A percentile compares a stretch with the other conserved stretches of the same genome.
phyloP scores from a whole-genome alignment of 345 rosid species.

The Hypericum androsaemum region DNA sequence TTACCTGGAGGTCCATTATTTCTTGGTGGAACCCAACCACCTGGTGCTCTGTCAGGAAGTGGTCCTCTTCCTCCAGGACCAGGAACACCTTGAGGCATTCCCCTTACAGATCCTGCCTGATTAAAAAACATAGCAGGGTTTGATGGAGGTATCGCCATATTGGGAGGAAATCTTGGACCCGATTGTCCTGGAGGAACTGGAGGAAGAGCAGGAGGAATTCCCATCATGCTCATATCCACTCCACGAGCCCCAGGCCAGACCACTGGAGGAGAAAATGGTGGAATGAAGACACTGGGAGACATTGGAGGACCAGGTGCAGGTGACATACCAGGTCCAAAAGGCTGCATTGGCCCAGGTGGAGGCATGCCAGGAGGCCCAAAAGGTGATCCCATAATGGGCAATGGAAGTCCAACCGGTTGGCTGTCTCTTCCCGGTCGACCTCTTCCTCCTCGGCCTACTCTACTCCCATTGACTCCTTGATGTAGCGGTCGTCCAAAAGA shows the following conservation, averaged over 20 bases:
- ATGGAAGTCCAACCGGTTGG: slow-evolving; percentile 62
- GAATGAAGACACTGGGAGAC: slow-evolving; percentile 66
- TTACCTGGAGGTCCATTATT: slow-evolving; percentile 64
- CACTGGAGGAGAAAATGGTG: slow-evolving; percentile 68
- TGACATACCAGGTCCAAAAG: slow-evolving; percentile 72
- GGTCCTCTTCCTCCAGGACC: slow-evolving; percentile 64
- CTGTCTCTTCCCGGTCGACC: slow-evolving; percentile 85
- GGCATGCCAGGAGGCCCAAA: slow-evolving; percentile 90
- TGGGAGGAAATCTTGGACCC: slow-evolving; percentile 69
- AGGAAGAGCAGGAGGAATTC: slow-evolving; percentile 70
- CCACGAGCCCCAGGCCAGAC: slow-evolving; percentile 93
- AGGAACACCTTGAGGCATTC: slow-evolving; percentile 50
- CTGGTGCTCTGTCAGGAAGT: slow-evolving; percentile 55
- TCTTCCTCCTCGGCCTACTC: slow-evolving; percentile 76
- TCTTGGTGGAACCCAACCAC: slow-evolving; percentile 83
- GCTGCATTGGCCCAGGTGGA: slow-evolving; percentile 81
- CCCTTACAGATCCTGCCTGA: slow-evolving; percentile 80
- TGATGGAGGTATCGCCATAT: slow-evolving; percentile 42
- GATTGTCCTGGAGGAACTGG: slow-evolving; percentile 80
- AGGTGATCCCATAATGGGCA: slow-evolving; percentile 83
- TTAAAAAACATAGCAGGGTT: slow-evolving; percentile 70
- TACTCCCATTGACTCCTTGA: slow-evolving; percentile 74
- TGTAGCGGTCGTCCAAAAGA: slow-evolving; percentile 38
- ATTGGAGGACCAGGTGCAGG: slow-evolving; percentile 80
- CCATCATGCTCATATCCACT: slow-evolving; percentile 76